A percentile compares a stretch with the other conserved stretches of the same genome.
phyloP scores from a whole-genome alignment of 169 alveolate genomes.

The Eimeria necatrix region DNA sequence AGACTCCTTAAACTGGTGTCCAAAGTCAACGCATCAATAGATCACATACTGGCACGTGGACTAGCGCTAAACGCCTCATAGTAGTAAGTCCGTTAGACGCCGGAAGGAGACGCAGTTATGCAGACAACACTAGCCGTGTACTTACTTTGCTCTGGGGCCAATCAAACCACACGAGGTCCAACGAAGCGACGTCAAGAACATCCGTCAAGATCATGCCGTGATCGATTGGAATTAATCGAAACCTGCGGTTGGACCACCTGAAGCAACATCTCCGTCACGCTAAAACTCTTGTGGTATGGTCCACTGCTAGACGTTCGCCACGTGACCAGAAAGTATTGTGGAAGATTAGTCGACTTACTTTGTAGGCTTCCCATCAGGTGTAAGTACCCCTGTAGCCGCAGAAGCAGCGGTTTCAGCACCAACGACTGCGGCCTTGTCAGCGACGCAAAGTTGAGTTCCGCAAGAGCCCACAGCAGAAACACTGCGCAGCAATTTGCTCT shows the following conservation, averaged over 20 bases:
- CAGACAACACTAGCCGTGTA: background rate
- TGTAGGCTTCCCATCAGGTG: conserved; percentile 86
- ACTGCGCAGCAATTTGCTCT: conserved; percentile 66
- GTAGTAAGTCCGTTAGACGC: too few species aligned
- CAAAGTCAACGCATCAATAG: background rate
- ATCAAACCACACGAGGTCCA: conserved; percentile 98
- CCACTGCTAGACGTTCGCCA: background rate
- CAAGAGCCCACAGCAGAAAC: conserved; percentile 70
- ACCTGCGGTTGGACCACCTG: conserved; percentile 83
- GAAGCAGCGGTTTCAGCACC: conserved; percentile 66
- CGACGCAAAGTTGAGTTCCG: conserved; percentile 59
- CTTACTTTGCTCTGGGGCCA: conserved; percentile 97
- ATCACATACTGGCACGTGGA: too few species aligned
- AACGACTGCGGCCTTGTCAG: conserved; percentile 65
- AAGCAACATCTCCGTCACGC: conserved; percentile 35
- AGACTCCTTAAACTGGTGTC: background rate
- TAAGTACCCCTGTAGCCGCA: conserved; percentile 68
- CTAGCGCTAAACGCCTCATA: too few species aligned
- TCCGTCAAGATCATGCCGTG: conserved; percentile 99
- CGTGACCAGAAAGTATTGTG: too few species aligned
- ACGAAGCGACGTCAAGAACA: conserved; percentile 96
- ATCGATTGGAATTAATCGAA: conserved; percentile 98
- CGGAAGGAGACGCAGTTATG: background rate
- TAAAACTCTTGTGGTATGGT: background rate
- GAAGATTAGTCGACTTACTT: conserved; percentile 72